phyloP scores from a whole-genome alignment of 2,329 filamentous ascomycete genomes.

The Claviceps fusiformis region DNA sequence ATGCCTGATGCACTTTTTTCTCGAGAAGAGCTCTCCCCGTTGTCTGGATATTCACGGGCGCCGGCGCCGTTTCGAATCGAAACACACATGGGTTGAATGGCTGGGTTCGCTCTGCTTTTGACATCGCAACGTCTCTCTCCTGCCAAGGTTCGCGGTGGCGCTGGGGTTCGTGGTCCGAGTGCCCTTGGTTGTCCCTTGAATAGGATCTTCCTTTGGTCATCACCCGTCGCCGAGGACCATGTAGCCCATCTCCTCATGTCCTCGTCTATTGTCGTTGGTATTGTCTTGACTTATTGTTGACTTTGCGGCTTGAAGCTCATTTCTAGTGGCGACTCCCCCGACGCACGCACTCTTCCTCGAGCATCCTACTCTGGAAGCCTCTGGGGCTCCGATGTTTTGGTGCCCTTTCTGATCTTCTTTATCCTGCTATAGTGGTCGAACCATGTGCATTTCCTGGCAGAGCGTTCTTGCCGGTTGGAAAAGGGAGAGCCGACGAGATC shows the following conservation, averaged over 20 bases:
- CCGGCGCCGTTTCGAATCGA: too few species aligned
- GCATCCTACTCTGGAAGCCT: neutral
- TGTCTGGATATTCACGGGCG: neutral
- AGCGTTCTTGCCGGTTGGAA: neutral
- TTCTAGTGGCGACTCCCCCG: neutral
- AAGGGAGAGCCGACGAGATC: neutral
- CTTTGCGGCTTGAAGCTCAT: neutral
- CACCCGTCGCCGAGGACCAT: neutral
- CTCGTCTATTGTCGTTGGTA: conserved; percentile 2
- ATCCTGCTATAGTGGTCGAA: neutral
- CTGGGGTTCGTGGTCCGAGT: conserved; percentile 1
- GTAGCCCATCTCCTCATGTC: neutral
- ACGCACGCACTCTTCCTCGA: neutral
- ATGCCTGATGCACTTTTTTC: neutral
- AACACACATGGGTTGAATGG: neutral
- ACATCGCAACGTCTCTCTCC: neutral
- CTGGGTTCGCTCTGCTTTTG: neutral
- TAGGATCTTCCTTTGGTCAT: neutral
- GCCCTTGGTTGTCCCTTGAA: neutral
- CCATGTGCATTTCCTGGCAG: too few species aligned
- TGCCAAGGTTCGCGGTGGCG: neutral
- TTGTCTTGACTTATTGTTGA: conserved; percentile 5
- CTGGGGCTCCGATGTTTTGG: neutral
- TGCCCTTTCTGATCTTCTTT: neutral
- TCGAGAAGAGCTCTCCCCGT: neutral